Percentiles rank a stretch among this genome's conserved stretches.
phyloP scores from a whole-genome alignment of 2,329 filamentous ascomycete species.

The Sclerotinia sclerotiorum region DNA sequence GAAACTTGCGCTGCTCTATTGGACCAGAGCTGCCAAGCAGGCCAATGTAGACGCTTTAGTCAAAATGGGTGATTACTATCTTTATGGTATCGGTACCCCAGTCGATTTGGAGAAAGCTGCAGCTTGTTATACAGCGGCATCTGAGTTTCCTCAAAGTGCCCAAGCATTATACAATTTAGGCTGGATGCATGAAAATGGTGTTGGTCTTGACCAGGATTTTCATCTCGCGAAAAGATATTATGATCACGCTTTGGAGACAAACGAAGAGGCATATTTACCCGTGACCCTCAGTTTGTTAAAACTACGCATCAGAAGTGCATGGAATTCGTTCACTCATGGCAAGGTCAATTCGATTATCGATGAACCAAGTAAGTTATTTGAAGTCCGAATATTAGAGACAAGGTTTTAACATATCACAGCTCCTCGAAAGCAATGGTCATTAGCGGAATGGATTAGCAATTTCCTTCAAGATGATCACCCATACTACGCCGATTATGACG shows the following conservation, averaged over 20 bases:
- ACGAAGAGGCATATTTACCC: constrained; percentile 88
- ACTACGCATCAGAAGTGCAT: constrained; percentile 80
- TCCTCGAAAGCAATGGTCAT: constrained; percentile 69
- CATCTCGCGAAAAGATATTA: constrained; percentile 97
- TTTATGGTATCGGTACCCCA: constrained; percentile 73
- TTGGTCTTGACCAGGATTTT: constrained; percentile 91
- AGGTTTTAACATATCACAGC: constrained; percentile 57
- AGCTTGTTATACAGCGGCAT: constrained; percentile 87
- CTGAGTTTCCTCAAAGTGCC: constrained; percentile 86
- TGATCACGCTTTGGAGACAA: constrained; percentile 87
- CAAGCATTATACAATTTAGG: constrained; percentile 97
- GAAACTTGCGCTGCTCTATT: constrained; percentile 70
- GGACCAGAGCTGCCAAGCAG: constrained; percentile 92
- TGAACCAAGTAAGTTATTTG: constrained; percentile 70
- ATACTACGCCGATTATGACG: constrained; percentile 60
- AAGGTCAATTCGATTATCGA: constrained; percentile 88
- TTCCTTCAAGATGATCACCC: constrained; percentile 69
- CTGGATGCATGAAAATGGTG: constrained; percentile 99
- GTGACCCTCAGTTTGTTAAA: constrained; percentile 88
- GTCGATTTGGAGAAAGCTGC: constrained; percentile 81
- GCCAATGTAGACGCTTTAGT: constrained; percentile 90
- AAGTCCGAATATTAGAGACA: constrained; percentile 30
- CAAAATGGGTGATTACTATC: constrained; percentile 98
- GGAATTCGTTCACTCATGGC: constrained; percentile 92
- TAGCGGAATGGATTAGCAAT: constrained; percentile 82